A percentile compares a stretch with the other conserved stretches of the same genome.
Conservation (phyloP, 768 basidiomycete genomes). For the Vararia minispora region DNA sequence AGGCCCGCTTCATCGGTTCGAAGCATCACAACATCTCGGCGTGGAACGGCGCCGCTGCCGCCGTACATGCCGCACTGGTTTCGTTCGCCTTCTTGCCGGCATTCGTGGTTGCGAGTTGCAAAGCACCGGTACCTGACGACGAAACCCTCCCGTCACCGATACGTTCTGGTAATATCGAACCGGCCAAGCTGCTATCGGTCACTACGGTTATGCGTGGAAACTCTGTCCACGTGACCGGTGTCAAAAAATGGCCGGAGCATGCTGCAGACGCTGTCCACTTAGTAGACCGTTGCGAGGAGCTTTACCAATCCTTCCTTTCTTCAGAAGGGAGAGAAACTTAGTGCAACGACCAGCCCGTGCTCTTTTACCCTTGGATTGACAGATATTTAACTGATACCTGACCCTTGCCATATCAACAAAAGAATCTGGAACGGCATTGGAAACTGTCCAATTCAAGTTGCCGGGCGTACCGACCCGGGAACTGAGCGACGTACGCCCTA, state of each 20-base stretch:
- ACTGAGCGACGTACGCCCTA: constrained; percentile 19
- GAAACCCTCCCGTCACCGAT: constrained; percentile 12
- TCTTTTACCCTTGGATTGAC: constrained; percentile 28
- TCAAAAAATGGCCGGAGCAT: constrained; percentile 42
- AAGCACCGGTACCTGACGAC: constrained; percentile 10
- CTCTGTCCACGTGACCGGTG: constrained; percentile 35
- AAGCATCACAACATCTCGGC: constrained; percentile 49
- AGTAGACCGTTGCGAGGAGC: constrained; percentile 41
- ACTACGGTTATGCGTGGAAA: constrained; percentile 46
- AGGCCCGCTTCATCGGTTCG: constrained; percentile 66
- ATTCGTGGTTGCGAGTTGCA: constrained; percentile 10
- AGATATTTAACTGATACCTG: constrained; percentile 26
- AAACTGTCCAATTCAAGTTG: too few species aligned
- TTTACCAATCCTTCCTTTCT: constrained; percentile 31
- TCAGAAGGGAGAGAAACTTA: constrained; percentile 16
- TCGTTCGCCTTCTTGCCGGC: constrained; percentile 39
- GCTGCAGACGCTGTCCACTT: constrained; percentile 34
- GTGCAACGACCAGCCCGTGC: constrained; percentile 20
- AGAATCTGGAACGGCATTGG: too few species aligned
- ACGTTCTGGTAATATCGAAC: constrained; percentile 14
- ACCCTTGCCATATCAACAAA: too few species aligned
- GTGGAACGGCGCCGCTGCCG: constrained; percentile 56
- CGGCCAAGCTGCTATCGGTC: constrained; percentile 44
- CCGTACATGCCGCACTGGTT: constrained; percentile 56
- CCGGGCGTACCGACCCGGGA: too few species aligned